phyloP scores from a whole-genome alignment of 768 basidiomycete genomes.

The Auricularia sp. region DNA sequence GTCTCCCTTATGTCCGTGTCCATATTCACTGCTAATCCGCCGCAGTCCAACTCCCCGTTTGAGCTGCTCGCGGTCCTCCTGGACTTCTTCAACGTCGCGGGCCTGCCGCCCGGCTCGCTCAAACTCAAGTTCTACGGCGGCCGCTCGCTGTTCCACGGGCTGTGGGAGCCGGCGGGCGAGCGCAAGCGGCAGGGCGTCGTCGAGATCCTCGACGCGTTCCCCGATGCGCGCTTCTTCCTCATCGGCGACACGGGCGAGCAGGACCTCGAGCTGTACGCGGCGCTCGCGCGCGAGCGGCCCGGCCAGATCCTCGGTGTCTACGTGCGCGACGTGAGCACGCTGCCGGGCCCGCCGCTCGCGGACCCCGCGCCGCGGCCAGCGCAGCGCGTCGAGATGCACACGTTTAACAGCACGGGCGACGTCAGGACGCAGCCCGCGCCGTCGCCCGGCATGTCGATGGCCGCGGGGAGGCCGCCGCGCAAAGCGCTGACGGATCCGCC shows the following conservation, averaged over 20 bases:
- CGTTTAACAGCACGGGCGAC: neutral
- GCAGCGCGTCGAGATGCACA: neutral
- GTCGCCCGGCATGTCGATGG: neutral
- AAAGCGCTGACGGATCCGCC: neutral
- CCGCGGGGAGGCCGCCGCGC: neutral
- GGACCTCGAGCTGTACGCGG: constrained; percentile 82
- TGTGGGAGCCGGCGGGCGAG: constrained; percentile 64
- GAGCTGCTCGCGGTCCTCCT: constrained; percentile 71
- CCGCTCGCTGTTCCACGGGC: constrained; percentile 69
- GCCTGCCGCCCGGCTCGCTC: constrained; percentile 60
- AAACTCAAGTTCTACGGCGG: constrained; percentile 80
- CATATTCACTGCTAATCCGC: neutral
- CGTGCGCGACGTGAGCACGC: constrained; percentile 60
- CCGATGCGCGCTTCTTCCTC: constrained; percentile 65
- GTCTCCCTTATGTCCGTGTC: constrained; percentile 19
- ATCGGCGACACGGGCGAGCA: constrained; percentile 93
- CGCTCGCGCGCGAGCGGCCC: constrained; percentile 47
- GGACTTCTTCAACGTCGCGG: constrained; percentile 61
- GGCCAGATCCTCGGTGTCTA: constrained; percentile 68
- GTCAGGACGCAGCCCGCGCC: neutral
- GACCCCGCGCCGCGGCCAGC: neutral
- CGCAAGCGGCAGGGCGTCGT: constrained; percentile 74
- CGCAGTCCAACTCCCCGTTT: constrained; percentile 78
- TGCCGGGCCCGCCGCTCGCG: constrained; percentile 2
- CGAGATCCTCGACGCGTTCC: constrained; percentile 70